phyloP scores from a whole-genome alignment of 306 rosid genomes.

The Hippophae gyantsensis region DNA sequence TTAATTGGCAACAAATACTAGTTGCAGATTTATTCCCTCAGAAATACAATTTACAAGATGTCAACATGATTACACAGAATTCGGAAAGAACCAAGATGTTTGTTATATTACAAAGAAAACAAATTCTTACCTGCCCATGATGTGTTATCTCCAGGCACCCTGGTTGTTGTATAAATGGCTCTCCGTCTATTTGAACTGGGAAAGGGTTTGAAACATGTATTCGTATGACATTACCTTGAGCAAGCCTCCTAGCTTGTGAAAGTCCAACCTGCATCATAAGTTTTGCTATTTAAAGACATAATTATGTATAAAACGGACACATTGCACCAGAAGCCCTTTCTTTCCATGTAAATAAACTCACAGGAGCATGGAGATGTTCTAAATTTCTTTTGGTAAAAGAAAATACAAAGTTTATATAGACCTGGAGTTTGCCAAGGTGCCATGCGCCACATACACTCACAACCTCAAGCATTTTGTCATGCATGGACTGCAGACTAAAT shows the following conservation, averaged over 20 bases:
- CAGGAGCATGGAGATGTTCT: neutral
- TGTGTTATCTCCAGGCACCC: slow-evolving; percentile 53
- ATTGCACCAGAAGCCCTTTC: neutral
- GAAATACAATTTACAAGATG: no score
- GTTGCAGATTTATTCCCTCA: no score
- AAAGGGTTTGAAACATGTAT: slow-evolving; percentile 63
- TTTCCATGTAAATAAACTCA: neutral
- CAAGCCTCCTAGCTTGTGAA: slow-evolving; percentile 75
- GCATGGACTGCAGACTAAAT: slow-evolving; percentile 51
- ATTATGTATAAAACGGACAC: neutral
- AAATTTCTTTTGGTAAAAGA: neutral
- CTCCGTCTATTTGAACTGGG: slow-evolving; percentile 82
- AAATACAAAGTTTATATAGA: slow-evolving; percentile 9
- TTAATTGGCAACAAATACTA: no score
- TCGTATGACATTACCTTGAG: slow-evolving; percentile 59
- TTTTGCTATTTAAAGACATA: neutral
- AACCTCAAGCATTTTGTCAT: slow-evolving; percentile 62
- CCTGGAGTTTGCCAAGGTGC: slow-evolving; percentile 86
- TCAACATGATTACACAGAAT: no score
- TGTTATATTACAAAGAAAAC: neutral
- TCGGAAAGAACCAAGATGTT: no score
- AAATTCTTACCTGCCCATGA: slow-evolving; percentile 42
- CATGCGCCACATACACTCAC: slow-evolving; percentile 74
- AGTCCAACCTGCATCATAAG: slow-evolving; percentile 50
- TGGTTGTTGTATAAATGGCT: slow-evolving; percentile 56